Percentiles rank a stretch among this genome's conserved stretches.
Conservation (phyloP, 257 asterid species). For the Solanum okadae region DNA sequence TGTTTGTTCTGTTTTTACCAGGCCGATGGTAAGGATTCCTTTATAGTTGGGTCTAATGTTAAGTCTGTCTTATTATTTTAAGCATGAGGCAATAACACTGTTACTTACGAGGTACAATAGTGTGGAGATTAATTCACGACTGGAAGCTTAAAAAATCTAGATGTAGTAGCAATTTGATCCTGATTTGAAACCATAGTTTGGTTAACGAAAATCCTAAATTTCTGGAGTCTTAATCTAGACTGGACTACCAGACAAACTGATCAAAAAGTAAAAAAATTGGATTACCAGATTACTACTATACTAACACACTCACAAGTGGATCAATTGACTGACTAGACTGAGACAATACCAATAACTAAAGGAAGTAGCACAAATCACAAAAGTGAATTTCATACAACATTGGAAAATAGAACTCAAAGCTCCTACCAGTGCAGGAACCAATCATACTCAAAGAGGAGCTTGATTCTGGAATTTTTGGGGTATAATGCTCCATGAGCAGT, state of each 20-base stretch:
- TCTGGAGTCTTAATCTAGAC: background rate
- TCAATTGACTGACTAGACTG: background rate
- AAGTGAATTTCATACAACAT: background rate
- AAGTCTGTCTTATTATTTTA: background rate
- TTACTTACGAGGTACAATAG: background rate
- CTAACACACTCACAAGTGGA: background rate
- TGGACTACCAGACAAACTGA: background rate
- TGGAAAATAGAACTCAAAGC: background rate
- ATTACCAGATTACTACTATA: background rate
- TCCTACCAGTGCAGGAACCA: background rate
- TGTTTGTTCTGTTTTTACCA: constrained; percentile 90
- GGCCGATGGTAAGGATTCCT: constrained; percentile 42
- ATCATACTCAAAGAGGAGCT: background rate
- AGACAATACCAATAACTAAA: background rate
- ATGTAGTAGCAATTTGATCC: background rate
- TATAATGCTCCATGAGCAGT: background rate
- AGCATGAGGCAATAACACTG: background rate
- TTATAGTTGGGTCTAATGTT: background rate
- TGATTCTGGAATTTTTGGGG: background rate
- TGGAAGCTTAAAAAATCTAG: background rate
- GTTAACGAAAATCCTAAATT: background rate
- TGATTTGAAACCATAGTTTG: background rate
- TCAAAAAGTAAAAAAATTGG: background rate
- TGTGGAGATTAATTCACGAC: background rate
- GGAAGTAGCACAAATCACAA: background rate